Evolutionary conservation across 139 green algal species (phyloP), one percentile per base, ranked within the genome.

Genomic region (Volvox africanus): DNA sequence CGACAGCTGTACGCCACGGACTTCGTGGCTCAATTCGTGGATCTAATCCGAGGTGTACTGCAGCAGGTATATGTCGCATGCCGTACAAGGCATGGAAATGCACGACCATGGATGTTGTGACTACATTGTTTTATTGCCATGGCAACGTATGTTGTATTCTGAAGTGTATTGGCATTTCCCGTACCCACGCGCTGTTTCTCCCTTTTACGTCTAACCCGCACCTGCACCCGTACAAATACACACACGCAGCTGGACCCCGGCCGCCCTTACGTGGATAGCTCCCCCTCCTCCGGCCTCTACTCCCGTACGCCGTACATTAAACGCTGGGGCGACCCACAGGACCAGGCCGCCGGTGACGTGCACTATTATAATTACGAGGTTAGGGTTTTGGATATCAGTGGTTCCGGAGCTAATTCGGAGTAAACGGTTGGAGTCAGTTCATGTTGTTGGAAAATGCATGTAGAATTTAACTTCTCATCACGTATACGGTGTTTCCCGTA

Each of bases 331-430:
- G 82, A 85, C 67, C 21, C 91, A 0, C 35, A 89, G 26, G 80
- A 92, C 55, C 30, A 78, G 0, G 24, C n/a, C 0, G 94, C 92
- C 35, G 97, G 96, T 3, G 97, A 98, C 80, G 80, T 97, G 6
- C 97, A 98, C 88, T 97, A 92, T 68, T 98, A 98, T 90, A 91
- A 97, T 86, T 98, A 98, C 87, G 1, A 67, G 87, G 87, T 86
- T 18, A 2, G 44, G 20, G 21, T 55, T 55, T 55, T 9, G n/a
- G n/a, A n/a, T n/a, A n/a, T n/a, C n/a, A 9, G 9, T 55, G 9
- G 44, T 55, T 55, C 44, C 44, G 44, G 44, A 55, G 44, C 44
- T 55, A 9, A 55, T 55, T 55, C 44, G 44, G 44, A 55, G 5
- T 55, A 14, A 55, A 55, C 44, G 44, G 44, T 55, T 55, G 5